Percentiles rank a stretch among this genome's conserved stretches.
These are phyloP conservation scores for Spergularia azorica DNA, from an alignment of 179 eudicot genomes.

Conservation along the genomic window DNA sequence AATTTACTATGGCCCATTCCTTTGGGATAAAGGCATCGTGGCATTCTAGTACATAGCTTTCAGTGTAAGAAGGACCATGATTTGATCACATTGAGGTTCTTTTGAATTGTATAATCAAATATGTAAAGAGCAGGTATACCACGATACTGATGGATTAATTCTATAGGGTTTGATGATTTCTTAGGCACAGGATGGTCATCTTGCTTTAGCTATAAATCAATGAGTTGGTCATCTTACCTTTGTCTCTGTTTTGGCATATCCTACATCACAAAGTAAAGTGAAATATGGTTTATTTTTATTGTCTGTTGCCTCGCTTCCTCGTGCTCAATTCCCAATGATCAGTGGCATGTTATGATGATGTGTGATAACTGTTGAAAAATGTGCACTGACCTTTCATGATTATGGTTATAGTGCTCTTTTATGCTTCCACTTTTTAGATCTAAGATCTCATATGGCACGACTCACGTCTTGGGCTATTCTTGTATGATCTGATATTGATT, in stretches of 20 bases:
- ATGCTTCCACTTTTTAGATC: slow-evolving; percentile 7
- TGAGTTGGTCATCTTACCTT: not conserved
- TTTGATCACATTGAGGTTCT: not conserved
- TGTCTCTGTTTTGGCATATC: not conserved
- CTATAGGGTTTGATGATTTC: not conserved
- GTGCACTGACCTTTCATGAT: not conserved
- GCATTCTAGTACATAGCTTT: not conserved
- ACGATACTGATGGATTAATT: not conserved
- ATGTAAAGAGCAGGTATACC: not conserved
- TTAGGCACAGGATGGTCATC: not conserved
- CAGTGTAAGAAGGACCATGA: not conserved
- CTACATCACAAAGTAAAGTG: not conserved
- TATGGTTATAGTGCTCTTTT: not conserved
- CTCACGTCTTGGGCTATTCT: not conserved
- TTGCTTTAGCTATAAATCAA: not conserved
- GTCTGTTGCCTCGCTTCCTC: slow-evolving; percentile 1
- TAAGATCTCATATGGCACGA: not conserved
- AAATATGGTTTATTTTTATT: not conserved
- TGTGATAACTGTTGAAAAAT: not conserved
- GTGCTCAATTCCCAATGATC: not conserved
- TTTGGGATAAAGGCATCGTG: not conserved
- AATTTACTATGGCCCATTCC: not conserved
- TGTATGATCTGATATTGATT: slow-evolving; percentile 13
- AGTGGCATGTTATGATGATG: slow-evolving; percentile 3
- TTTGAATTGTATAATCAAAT: not conserved